Conservation (phyloP, 2,329 filamentous ascomycete genomes). For the Mycogone perniciosa region DNA sequence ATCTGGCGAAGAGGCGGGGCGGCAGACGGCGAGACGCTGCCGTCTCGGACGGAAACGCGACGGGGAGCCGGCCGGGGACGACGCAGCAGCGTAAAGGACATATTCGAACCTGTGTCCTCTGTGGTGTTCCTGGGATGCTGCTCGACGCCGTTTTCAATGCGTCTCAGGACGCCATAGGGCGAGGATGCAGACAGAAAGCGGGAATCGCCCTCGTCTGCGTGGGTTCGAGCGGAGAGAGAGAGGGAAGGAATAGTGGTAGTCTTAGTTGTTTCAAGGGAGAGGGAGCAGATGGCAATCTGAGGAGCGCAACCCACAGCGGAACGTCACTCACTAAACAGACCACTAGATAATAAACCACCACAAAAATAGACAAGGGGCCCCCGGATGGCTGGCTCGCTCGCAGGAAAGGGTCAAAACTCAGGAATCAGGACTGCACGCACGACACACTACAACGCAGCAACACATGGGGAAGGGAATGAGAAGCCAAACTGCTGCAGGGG, state of each 20-base stretch:
- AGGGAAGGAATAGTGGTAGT: neutral
- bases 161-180: conserved; percentile 10
- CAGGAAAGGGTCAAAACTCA: neutral
- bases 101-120: conserved; percentile 15
- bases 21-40: conserved; percentile 27
- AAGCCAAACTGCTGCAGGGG: too few species aligned
- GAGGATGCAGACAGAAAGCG: neutral
- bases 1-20: conserved; percentile 22
- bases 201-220: conserved; percentile 5
- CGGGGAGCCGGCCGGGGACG: conserved; percentile 28
- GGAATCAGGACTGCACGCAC: neutral
- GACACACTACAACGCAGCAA: neutral
- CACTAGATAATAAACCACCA: neutral
- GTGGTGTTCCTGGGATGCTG: conserved; percentile 1
- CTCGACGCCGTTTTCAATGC: conserved; percentile 8
- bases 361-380: neutral
- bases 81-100: conserved; percentile 34
- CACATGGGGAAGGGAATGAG: neutral
- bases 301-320: conserved; percentile 8
- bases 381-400: neutral
- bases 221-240: conserved; percentile 8
- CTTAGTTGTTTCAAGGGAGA: neutral
- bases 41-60: conserved; percentile 26
- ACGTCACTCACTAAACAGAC: neutral
- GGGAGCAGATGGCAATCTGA: neutral